Conservation (phyloP, 177 flowering plant species). For the Vitis hybrid region DNA sequence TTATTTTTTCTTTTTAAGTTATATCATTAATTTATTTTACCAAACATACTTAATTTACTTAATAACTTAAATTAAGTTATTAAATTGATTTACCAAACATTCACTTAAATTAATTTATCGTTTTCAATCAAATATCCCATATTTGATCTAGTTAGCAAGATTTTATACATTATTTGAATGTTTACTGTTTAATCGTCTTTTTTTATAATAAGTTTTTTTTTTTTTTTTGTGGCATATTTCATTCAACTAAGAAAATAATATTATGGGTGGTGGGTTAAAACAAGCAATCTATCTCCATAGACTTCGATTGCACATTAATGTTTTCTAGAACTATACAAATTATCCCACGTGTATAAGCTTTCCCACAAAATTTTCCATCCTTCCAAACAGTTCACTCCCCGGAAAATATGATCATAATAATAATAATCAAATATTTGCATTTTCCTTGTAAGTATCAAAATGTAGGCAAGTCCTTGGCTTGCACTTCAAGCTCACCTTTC, state of each 20-base stretch:
- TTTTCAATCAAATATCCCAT: too few relatives aligned
- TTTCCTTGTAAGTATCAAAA: constrained; percentile 4
- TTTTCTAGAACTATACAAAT: neutral
- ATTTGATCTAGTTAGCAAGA: neutral
- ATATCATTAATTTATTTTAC: too few relatives aligned
- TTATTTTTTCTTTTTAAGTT: too few relatives aligned
- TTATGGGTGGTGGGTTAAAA: neutral
- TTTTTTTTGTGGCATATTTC: neutral
- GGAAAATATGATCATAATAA: neutral
- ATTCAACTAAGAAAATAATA: neutral
- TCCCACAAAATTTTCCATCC: neutral
- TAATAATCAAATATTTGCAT: neutral
- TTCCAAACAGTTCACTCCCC: neutral
- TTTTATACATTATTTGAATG: too few relatives aligned
- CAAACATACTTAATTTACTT: too few relatives aligned
- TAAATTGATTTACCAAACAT: too few relatives aligned
- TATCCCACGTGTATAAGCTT: neutral
- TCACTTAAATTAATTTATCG: too few relatives aligned
- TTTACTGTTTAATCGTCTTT: too few relatives aligned
- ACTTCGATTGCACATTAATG: neutral
- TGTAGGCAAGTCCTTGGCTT: constrained; percentile 8
- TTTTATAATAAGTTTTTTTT: too few relatives aligned
- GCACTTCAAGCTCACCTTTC: constrained; percentile 9
- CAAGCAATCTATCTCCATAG: neutral
- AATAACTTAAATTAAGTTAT: too few relatives aligned